Percentiles rank a stretch among this genome's conserved stretches.
These are phyloP conservation scores for Microsporum ferrugineum DNA, from an alignment of 2,329 filamentous ascomycete genomes.

Conservation along the genomic window DNA sequence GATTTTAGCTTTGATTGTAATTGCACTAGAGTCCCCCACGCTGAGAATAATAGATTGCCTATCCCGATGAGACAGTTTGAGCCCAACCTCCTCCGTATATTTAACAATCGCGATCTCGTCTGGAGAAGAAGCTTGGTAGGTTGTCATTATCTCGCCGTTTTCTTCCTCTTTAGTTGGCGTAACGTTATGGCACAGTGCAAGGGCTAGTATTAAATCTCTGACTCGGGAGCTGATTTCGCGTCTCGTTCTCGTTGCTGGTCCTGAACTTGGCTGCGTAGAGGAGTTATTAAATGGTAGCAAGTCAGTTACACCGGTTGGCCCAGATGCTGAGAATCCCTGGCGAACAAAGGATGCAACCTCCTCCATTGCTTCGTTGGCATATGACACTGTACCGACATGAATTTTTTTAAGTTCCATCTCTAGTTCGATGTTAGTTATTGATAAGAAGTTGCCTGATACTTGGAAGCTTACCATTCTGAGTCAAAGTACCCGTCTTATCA, in stretches of 20 bases:
- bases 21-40: constrained; percentile 59
- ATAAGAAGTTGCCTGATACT: constrained; percentile 9
- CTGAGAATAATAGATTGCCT: constrained; percentile 74
- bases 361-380: constrained; percentile 97
- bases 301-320: constrained; percentile 51
- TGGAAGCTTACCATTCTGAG: constrained; percentile 57
- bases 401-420: constrained; percentile 99
- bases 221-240: constrained; percentile 90
- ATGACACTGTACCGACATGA: constrained; percentile 93
- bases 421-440: constrained; percentile 15
- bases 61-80: constrained; percentile 75
- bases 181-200: constrained; percentile 93
- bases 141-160: constrained; percentile 62
- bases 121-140: constrained; percentile 91
- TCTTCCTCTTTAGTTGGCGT: constrained; percentile 82
- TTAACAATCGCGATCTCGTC: constrained; percentile 96
- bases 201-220: constrained; percentile 78
- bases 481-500: constrained; percentile 96
- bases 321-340: constrained; percentile 60
- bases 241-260: constrained; percentile 64
- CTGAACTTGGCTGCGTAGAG: constrained; percentile 34
- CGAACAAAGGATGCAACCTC: constrained; percentile 79
- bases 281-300: constrained; percentile 49
- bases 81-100: constrained; percentile 86
- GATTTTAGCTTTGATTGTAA: constrained; percentile 74